Evolutionary conservation across 768 basidiomycete species (phyloP).

Genomic region (Cystoderma amianthinum): DNA sequence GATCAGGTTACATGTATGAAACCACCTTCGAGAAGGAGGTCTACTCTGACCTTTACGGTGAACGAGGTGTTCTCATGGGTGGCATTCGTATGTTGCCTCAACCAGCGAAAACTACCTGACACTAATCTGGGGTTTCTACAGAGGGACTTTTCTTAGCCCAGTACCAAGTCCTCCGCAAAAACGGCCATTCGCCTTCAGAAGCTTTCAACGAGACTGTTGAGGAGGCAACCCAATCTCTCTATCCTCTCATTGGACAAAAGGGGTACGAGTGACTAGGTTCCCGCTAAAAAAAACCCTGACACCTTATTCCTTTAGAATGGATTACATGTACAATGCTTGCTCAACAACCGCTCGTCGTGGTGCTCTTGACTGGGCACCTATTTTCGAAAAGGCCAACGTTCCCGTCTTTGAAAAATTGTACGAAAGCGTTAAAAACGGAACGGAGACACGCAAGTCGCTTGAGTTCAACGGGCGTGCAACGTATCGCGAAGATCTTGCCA

Average conservation of each 20-base stretch:
- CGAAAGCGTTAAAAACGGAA: constrained; percentile 89
- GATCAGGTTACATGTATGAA: constrained; percentile 97
- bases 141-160: constrained; percentile 99
- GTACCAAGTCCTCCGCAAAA: constrained; percentile 95
- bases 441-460: constrained; percentile 94
- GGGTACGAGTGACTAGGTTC: constrained; percentile 45
- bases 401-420: constrained; percentile 96
- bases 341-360: constrained; percentile 99
- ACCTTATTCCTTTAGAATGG: constrained; percentile 71
- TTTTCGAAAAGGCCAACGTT: constrained; percentile 91
- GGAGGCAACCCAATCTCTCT: constrained; percentile 98
- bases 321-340: constrained; percentile 99
- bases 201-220: constrained; percentile 99
- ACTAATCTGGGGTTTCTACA: constrained; percentile 17
- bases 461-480: constrained; percentile 92
- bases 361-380: constrained; percentile 97
- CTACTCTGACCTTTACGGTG: constrained; percentile 98
- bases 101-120: not conserved
- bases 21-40: constrained; percentile 99
- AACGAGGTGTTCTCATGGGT: constrained; percentile 99
- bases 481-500: constrained; percentile 88
- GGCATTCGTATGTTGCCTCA: constrained; percentile 67
- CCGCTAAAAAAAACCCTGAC: constrained; percentile 1
- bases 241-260: constrained; percentile 92
- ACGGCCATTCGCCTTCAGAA: constrained; percentile 95